Percentiles rank a stretch among this genome's conserved stretches.
phyloP scores from a whole-genome alignment of 495 filamentous ascomycete species.

The Penicillium waksmanii region DNA sequence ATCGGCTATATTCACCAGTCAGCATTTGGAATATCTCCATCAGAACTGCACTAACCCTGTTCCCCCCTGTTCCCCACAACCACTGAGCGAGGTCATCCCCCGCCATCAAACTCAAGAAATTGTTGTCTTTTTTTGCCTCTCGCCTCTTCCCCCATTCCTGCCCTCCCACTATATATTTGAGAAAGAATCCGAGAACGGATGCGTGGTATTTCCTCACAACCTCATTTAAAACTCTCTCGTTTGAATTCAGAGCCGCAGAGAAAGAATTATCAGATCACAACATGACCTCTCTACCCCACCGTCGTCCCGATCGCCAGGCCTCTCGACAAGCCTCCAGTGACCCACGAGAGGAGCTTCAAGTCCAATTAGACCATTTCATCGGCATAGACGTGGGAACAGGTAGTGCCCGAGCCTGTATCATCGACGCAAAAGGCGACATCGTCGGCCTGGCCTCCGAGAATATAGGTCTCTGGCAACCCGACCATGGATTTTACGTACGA shows the following conservation, averaged over 20 bases:
- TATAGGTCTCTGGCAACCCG: constrained; percentile 93
- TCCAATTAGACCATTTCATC: constrained; percentile 71
- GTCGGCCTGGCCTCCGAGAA: constrained; percentile 87
- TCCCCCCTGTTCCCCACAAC: too few relatives aligned
- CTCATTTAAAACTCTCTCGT: background rate
- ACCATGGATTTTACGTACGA: constrained; percentile 82
- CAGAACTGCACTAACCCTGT: too few relatives aligned
- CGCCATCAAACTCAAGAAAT: too few relatives aligned
- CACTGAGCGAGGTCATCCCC: too few relatives aligned
- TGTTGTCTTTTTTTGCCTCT: too few relatives aligned
- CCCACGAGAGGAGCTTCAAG: constrained; percentile 57
- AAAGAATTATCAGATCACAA: background rate
- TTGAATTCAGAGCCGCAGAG: background rate
- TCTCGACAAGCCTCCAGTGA: constrained; percentile 61
- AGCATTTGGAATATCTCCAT: too few relatives aligned
- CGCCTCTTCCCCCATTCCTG: too few relatives aligned
- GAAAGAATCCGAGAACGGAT: too few relatives aligned
- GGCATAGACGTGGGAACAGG: constrained; percentile 97
- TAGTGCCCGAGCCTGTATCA: constrained; percentile 91
- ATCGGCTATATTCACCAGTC: too few relatives aligned
- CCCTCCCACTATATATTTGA: too few relatives aligned
- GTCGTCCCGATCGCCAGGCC: constrained; percentile 36
- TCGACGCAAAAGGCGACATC: constrained; percentile 88
- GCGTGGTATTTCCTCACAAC: too few relatives aligned
- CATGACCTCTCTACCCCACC: constrained; percentile 35